Percentiles rank a stretch among this genome's conserved stretches.
Evolutionary conservation across 495 filamentous ascomycete species (phyloP).

Genomic region (Trichoderma parareesei): DNA sequence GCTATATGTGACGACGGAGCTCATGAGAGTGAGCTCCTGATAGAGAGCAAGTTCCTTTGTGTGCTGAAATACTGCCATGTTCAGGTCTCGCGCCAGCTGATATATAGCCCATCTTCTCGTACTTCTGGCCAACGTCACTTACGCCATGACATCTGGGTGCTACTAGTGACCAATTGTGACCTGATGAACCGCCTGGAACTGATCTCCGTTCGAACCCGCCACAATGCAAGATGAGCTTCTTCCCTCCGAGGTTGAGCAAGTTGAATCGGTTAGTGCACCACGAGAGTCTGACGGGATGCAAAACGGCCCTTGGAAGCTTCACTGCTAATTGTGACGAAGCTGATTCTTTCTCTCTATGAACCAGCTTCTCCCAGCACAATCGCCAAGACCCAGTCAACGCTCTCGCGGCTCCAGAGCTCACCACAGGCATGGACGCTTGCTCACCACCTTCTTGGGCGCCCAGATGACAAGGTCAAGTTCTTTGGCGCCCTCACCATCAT

Average conservation of each 20-base stretch:
- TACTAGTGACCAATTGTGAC: not conserved
- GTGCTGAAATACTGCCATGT: not conserved
- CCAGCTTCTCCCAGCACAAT: slow-evolving; percentile 56
- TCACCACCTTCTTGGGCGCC: slow-evolving; percentile 56
- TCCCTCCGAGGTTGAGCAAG: slow-evolving; percentile 9
- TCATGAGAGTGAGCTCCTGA: too few relatives aligned
- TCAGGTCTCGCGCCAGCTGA: not conserved
- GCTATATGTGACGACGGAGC: too few relatives aligned
- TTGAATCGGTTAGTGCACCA: slow-evolving; percentile 11
- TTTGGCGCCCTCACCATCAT: slow-evolving; percentile 92
- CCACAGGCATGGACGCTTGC: slow-evolving; percentile 80
- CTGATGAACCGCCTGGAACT: not conserved
- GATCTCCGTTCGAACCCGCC: not conserved
- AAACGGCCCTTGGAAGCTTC: not conserved
- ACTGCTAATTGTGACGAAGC: slow-evolving; percentile 27
- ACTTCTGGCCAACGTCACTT: not conserved
- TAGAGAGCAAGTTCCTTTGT: not conserved
- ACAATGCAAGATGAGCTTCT: slow-evolving; percentile 7
- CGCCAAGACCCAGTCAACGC: slow-evolving; percentile 60
- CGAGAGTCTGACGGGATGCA: too few relatives aligned
- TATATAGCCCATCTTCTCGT: not conserved
- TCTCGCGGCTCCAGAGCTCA: slow-evolving; percentile 69
- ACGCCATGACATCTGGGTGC: not conserved
- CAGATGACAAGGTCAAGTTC: slow-evolving; percentile 69
- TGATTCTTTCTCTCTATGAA: slow-evolving; percentile 61